Conservation (phyloP, 352 stramenopile species). For the Phytophthora citricola region DNA sequence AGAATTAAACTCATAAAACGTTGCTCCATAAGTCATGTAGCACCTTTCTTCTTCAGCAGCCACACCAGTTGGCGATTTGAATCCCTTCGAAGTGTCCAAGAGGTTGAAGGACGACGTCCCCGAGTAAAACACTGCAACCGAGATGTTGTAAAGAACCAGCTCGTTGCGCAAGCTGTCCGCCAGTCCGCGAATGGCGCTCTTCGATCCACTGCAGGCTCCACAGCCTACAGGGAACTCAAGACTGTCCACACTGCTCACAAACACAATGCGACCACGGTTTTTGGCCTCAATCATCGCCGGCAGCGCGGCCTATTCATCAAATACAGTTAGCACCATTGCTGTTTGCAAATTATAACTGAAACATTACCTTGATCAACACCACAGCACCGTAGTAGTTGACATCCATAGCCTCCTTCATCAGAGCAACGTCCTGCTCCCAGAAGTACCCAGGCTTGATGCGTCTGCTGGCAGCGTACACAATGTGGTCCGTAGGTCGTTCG, state of each 20-base stretch:
- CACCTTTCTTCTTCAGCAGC: constrained; percentile 19
- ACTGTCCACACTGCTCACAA: constrained; percentile 60
- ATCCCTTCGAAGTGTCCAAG: constrained; percentile 16
- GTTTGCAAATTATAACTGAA: not conserved
- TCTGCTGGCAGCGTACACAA: constrained; percentile 55
- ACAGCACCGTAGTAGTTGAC: constrained; percentile 72
- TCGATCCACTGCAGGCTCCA: constrained; percentile 87
- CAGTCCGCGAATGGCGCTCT: constrained; percentile 92
- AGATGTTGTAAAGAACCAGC: constrained; percentile 76
- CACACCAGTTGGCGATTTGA: constrained; percentile 3
- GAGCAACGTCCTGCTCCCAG: constrained; percentile 55
- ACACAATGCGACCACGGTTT: constrained; percentile 52
- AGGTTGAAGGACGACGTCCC: constrained; percentile 55
- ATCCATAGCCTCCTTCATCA: constrained; percentile 55
- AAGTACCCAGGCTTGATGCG: constrained; percentile 47
- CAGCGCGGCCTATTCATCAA: constrained; percentile 39
- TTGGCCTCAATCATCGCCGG: constrained; percentile 66
- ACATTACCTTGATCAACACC: constrained; percentile 55
- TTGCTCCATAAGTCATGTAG: not conserved
- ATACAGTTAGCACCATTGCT: constrained; percentile 3
- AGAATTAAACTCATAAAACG: not conserved
- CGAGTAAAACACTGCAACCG: constrained; percentile 90
- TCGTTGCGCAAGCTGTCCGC: constrained; percentile 90
- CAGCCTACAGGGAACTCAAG: constrained; percentile 85
- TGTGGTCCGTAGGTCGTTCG: constrained; percentile 59